Conservation (phyloP, 805 yeast genomes). For the Yamadazyma kitorensis region DNA sequence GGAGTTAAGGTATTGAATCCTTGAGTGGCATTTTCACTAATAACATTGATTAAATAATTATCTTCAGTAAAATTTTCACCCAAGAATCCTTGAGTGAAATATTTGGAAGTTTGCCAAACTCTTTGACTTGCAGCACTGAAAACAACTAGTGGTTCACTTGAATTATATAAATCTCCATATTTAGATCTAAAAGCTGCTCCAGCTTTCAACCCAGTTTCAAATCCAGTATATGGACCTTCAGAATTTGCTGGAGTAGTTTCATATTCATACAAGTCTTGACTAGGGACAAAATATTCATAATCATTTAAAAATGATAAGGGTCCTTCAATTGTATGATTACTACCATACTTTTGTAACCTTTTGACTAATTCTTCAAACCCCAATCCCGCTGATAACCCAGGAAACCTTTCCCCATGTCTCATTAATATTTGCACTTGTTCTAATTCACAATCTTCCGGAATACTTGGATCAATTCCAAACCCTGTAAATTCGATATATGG, state of each 20-base stretch:
- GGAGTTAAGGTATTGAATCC: conserved; percentile 66
- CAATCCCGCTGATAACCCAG: conserved; percentile 30
- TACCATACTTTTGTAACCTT: conserved; percentile 19
- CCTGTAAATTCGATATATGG: conserved; percentile 55
- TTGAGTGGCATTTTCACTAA: conserved; percentile 44
- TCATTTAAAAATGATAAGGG: conserved; percentile 53
- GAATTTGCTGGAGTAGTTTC: conserved; percentile 49
- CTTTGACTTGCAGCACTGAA: conserved; percentile 57
- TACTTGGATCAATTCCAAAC: conserved; percentile 47
- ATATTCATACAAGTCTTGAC: conserved; percentile 38
- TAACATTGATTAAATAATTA: conserved; percentile 29
- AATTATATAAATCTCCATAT: conserved; percentile 47
- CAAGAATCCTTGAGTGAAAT: conserved; percentile 61
- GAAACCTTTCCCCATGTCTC: conserved; percentile 78
- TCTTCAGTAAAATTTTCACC: conserved; percentile 38
- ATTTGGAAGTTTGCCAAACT: conserved; percentile 51
- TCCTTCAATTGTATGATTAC: conserved; percentile 35
- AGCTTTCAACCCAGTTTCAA: conserved; percentile 44
- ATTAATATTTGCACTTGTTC: conserved; percentile 69
- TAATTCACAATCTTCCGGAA: conserved; percentile 51
- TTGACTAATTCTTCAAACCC: conserved; percentile 22
- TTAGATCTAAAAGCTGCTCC: conserved; percentile 49
- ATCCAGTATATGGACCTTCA: conserved; percentile 50
- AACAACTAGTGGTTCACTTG: conserved; percentile 39
- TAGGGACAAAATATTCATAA: conserved; percentile 49